Conservation (phyloP, 83 land plant genomes). For the Isoetes engelmannii region DNA sequence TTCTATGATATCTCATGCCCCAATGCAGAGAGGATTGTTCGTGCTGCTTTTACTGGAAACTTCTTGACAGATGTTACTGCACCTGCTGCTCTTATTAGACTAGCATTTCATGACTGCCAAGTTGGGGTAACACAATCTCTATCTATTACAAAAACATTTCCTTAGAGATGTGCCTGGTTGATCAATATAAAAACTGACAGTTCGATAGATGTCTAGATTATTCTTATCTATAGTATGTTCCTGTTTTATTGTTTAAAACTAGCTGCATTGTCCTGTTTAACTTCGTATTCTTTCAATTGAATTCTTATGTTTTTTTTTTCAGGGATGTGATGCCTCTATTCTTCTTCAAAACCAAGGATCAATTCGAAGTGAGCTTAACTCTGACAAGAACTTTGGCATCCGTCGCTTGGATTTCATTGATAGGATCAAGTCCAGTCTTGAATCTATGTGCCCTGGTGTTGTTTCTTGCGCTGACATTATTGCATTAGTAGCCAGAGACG, state of each 20-base stretch:
- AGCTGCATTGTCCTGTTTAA: too few relatives aligned
- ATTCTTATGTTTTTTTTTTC: neutral
- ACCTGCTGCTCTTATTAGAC: slow-evolving; percentile 21
- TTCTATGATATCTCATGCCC: slow-evolving; percentile 11
- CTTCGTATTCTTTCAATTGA: neutral
- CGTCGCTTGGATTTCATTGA: slow-evolving; percentile 40
- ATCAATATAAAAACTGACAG: too few relatives aligned
- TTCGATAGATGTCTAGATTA: too few relatives aligned
- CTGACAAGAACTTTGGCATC: slow-evolving; percentile 42
- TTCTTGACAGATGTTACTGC: slow-evolving; percentile 18
- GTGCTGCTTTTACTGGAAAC: slow-evolving; percentile 10
- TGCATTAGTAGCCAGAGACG: slow-evolving; percentile 39
- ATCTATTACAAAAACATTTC: too few relatives aligned
- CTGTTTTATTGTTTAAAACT: too few relatives aligned
- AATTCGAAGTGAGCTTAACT: slow-evolving; percentile 25
- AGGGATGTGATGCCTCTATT: slow-evolving; percentile 69
- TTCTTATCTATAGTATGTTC: too few relatives aligned
- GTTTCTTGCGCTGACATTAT: slow-evolving; percentile 61
- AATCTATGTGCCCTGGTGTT: slow-evolving; percentile 38
- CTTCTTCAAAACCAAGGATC: slow-evolving; percentile 24
- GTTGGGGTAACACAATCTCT: slow-evolving; percentile 9
- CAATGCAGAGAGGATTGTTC: slow-evolving; percentile 20
- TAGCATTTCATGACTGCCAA: slow-evolving; percentile 26
- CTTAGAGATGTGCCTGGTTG: too few relatives aligned
- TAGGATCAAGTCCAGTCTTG: slow-evolving; percentile 37